Conservation (phyloP, 305 asterid genomes). For the Fraxinus nigra region DNA sequence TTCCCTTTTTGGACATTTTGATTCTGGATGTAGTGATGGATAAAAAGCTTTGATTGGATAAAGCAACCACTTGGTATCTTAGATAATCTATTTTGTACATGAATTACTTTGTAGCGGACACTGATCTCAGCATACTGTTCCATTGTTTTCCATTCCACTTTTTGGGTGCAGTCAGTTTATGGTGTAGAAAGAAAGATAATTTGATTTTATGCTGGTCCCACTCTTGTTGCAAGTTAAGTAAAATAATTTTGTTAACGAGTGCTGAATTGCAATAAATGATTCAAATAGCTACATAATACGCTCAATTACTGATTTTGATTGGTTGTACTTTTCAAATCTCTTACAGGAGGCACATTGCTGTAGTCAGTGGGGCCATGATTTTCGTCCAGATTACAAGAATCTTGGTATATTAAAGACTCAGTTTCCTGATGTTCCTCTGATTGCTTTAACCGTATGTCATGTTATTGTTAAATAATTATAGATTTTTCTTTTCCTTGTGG, state of each 20-base stretch:
- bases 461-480: constrained; percentile 3
- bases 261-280: constrained; percentile 4
- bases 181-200: background rate
- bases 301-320: constrained; percentile 19
- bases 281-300: constrained; percentile 7
- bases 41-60: background rate
- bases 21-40: background rate
- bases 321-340: constrained; percentile 14
- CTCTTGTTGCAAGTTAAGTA: background rate
- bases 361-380: constrained; percentile 99
- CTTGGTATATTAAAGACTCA: constrained; percentile 97
- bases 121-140: background rate
- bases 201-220: background rate
- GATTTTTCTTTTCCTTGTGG: background rate
- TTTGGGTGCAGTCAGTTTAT: background rate
- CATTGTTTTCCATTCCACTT: background rate
- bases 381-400: constrained; percentile 97
- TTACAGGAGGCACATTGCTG: constrained; percentile 99
- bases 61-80: background rate
- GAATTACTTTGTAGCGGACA: background rate
- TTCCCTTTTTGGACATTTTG: background rate
- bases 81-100: background rate
- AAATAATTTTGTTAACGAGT: background rate
- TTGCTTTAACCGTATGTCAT: constrained; percentile 87
- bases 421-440: constrained; percentile 87